Base-by-base conservation (phyloP, 805 yeast genomes). In the Metschnikowia baotianmanensis region DNA sequence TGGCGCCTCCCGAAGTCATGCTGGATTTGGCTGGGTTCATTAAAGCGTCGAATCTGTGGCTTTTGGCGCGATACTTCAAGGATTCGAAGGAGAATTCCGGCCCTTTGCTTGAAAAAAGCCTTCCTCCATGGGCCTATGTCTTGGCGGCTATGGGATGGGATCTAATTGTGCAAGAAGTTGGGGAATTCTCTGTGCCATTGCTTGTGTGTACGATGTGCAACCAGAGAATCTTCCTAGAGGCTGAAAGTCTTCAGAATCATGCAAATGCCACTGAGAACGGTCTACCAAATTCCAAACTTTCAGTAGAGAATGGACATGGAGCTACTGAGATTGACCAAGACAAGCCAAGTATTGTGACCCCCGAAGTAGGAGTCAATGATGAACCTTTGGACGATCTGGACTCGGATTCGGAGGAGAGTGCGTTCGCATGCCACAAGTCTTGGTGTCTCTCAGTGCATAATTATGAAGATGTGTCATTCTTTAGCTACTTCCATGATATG, bases 131-230 rank as follows among this genome's bases (percentile, higher is more conserved):
- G 69, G 43, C 61, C 18, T 68, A 64, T 43, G 39, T 52, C n/a
- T 36, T 67, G n/a, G 67, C 72, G 5, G 47, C 59, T 19, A 45
- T 58, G 37, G 72, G 73, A 6, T 69, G 74, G 74, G 52, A 52
- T 12, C 49, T 69, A 30, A 45, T 61, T 23, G 56, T 62, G 6
- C 71, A 65, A 46, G 46, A 57, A 3, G 61, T 59, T 45, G 46
- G 58, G 5, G 32, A 51, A 19, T 53, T 57, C 12, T 34, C 58
- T 15, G 58, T 67, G 3, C 49, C 67, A 5, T 48, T 66, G 11
- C 47, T 69, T 27, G 58, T 56, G n/a, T 69, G 74, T 47, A 36
- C 52, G 21, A 59, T 59, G 42, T 69, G 75, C 45, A 67, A 69
- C 47, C 58, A 58, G 33, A 51, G 71, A 32, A 48, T 63, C 11